Percentiles rank a stretch among this genome's conserved stretches.
These are phyloP conservation scores for Nicotiana noctiflora DNA, from an alignment of 257 asterid genomes.

Conservation along the genomic window DNA sequence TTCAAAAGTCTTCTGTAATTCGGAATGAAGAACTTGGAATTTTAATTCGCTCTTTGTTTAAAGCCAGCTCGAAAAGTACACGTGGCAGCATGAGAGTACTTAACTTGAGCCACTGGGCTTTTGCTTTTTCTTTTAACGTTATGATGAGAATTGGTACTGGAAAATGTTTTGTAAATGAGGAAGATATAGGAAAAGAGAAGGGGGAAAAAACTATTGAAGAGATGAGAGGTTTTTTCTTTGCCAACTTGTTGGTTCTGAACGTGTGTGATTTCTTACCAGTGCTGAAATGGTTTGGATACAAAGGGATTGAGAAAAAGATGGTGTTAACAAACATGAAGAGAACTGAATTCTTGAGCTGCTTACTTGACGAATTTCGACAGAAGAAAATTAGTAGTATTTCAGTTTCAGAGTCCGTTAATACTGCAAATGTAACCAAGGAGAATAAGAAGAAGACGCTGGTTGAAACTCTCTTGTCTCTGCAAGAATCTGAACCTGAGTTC, in stretches of 20 bases:
- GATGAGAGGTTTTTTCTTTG: conserved; percentile 18
- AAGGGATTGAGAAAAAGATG: conserved; percentile 38
- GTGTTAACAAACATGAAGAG: conserved; percentile 24
- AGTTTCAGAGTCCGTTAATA: not conserved
- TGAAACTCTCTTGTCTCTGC: conserved; percentile 23
- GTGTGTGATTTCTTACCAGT: conserved; percentile 51
- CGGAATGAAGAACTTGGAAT: conserved; percentile 28
- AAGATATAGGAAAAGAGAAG: conserved; percentile 21
- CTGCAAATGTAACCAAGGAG: not conserved
- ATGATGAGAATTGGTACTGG: conserved; percentile 36
- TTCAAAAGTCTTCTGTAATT: conserved; percentile 25
- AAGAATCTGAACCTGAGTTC: conserved; percentile 22
- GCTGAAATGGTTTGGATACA: conserved; percentile 48
- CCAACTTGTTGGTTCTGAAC: conserved; percentile 10
- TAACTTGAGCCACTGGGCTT: conserved; percentile 28
- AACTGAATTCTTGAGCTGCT: conserved; percentile 24
- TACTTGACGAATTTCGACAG: conserved; percentile 7
- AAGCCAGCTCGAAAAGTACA: not conserved
- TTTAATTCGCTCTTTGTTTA: conserved; percentile 14
- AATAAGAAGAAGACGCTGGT: conserved; percentile 15
- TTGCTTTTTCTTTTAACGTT: conserved; percentile 24
- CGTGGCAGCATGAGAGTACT: not conserved
- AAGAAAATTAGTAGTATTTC: not conserved
- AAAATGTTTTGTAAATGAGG: conserved; percentile 26
- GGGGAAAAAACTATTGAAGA: conserved; percentile 27